These are phyloP conservation scores for Chlorella variabilis DNA, from an alignment of 163 green algal species.

Conservation along the genomic window DNA sequence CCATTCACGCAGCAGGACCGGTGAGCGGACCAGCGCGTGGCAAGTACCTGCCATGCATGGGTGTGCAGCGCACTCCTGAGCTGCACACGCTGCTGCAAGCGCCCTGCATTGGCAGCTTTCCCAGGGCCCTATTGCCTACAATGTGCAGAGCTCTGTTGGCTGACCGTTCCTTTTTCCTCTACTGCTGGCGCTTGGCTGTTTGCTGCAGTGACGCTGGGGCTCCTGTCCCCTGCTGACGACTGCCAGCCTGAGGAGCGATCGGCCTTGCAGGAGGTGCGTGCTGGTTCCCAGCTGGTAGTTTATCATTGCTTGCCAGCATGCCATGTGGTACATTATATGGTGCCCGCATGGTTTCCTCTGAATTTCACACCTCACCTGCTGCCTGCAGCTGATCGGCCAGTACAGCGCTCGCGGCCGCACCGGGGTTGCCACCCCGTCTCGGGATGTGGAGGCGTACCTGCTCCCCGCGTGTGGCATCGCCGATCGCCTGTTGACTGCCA, in stretches of 20 bases:
- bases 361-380: too few relatives aligned
- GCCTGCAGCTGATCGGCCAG: conserved; percentile 28
- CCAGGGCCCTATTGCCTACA: too few relatives aligned
- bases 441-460: conserved; percentile 57
- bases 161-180: not conserved
- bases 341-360: too few relatives aligned
- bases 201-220: conserved; percentile 57
- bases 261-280: conserved; percentile 24
- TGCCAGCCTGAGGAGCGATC: conserved; percentile 30
- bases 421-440: conserved; percentile 13
- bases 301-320: not conserved
- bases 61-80: too few relatives aligned
- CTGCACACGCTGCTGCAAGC: too few relatives aligned
- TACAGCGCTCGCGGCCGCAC: conserved; percentile 30
- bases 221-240: conserved; percentile 40
- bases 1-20: conserved; percentile 57
- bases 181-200: not conserved
- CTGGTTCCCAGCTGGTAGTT: not conserved
- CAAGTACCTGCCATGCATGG: too few relatives aligned
- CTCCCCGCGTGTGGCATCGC: conserved; percentile 47
- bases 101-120: too few relatives aligned
- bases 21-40: not conserved
- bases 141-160: not conserved
- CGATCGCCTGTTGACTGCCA: conserved; percentile 55
- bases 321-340: not conserved